A percentile compares a stretch with the other conserved stretches of the same genome.
Evolutionary conservation across 352 stramenopile genomes (phyloP).

Genomic region (Plasmopara muralis): DNA sequence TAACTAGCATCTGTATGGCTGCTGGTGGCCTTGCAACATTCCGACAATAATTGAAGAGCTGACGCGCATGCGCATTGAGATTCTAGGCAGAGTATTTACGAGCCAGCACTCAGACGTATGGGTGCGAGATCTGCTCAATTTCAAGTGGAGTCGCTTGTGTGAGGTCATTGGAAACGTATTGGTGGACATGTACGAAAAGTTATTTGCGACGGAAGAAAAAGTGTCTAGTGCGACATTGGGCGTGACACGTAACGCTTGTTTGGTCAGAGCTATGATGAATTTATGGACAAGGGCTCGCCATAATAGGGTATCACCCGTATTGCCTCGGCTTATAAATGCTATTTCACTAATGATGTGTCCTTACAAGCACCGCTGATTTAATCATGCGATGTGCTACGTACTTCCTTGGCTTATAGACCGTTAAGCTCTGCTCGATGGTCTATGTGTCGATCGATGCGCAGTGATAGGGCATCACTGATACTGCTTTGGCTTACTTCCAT

Average conservation of each 20-base stretch:
- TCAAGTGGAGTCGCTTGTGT: conserved; percentile 93
- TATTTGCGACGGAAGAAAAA: conserved; percentile 41
- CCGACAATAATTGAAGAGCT: conserved; percentile 88
- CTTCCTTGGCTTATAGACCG: no score
- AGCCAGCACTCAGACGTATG: conserved; percentile 92
- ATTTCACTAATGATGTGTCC: no score
- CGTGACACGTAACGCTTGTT: not conserved
- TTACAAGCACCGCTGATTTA: no score
- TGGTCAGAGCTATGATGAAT: conserved; percentile 2
- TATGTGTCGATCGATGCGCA: no score
- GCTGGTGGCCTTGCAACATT: conserved; percentile 96
- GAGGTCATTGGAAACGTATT: conserved; percentile 85
- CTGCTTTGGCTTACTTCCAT: no score
- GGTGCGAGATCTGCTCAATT: conserved; percentile 92
- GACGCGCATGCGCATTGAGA: conserved; percentile 89
- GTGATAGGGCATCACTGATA: no score
- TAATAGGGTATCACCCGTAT: no score
- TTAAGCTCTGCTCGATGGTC: no score
- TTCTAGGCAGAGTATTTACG: conserved; percentile 91
- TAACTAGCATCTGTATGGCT: conserved; percentile 93
- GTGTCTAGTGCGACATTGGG: not conserved
- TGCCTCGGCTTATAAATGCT: no score
- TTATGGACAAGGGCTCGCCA: conserved; percentile 6
- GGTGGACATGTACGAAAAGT: conserved; percentile 83
- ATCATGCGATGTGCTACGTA: no score